Conservation (phyloP, 2,329 filamentous ascomycete genomes). For the Hymenoscyphus albidus region DNA sequence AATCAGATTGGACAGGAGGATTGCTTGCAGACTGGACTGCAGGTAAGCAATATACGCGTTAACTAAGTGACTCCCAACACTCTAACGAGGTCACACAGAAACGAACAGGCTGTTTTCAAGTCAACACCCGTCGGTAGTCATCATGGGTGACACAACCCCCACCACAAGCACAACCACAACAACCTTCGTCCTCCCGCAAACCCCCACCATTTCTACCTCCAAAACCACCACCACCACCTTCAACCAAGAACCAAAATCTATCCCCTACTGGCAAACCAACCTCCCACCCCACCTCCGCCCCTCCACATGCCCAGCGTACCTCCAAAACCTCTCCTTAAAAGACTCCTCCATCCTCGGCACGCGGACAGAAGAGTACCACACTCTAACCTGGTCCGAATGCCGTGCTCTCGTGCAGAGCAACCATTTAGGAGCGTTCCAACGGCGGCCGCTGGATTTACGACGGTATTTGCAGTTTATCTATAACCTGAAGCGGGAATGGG, state of each 20-base stretch:
- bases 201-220: background rate
- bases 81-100: background rate
- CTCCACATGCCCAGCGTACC: constrained; percentile 65
- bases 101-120: background rate
- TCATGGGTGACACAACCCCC: constrained; percentile 27
- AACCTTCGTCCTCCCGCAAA: background rate
- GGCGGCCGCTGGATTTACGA: constrained; percentile 72
- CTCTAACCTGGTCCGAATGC: constrained; percentile 68
- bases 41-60: background rate
- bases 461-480: constrained; percentile 70
- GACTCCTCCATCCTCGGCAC: constrained; percentile 67
- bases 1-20: background rate
- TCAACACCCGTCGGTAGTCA: background rate
- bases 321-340: constrained; percentile 61
- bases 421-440: constrained; percentile 70
- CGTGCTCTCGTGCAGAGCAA: constrained; percentile 57
- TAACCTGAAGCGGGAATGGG: constrained; percentile 61
- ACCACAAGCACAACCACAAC: background rate
- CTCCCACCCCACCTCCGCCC: constrained; percentile 60
- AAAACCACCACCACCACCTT: background rate
- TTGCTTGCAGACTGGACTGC: background rate
- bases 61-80: too few species aligned
- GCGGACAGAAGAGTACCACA: constrained; percentile 61
- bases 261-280: constrained; percentile 81
- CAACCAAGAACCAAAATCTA: background rate